Evolutionary conservation across 164 flowering plant species (phyloP).

Genomic region (Chloranthus sessilifolius): DNA sequence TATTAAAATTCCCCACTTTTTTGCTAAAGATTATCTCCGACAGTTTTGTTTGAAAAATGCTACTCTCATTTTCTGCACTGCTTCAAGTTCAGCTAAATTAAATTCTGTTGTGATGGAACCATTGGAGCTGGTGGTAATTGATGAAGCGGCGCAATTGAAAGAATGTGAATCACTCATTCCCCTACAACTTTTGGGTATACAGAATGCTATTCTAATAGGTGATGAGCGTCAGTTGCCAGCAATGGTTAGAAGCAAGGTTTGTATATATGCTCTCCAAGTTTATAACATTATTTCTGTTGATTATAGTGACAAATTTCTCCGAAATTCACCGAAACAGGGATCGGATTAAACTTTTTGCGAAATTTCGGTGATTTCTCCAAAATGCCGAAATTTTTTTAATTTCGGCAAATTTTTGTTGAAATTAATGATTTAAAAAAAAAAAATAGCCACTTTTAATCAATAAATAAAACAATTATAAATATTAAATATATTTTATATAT

Average conservation of each 20-base stretch:
- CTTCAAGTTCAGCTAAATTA: constrained; percentile 26
- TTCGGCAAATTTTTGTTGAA: no score
- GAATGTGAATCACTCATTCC: constrained; percentile 52
- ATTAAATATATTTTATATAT: no score
- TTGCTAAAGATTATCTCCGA: constrained; percentile 6
- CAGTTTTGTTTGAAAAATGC: constrained; percentile 21
- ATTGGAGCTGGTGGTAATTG: constrained; percentile 32
- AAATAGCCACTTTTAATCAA: no score
- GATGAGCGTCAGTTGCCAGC: constrained; percentile 51
- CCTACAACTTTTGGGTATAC: constrained; percentile 29
- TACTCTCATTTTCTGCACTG: constrained; percentile 38
- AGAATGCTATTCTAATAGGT: constrained; percentile 40
- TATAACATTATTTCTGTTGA: no score
- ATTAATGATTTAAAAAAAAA: no score
- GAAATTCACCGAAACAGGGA: no score
- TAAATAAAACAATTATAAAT: no score
- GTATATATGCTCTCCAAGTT: not conserved
- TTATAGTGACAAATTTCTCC: no score
- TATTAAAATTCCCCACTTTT: constrained; percentile 25
- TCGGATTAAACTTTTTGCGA: no score
- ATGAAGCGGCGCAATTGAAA: constrained; percentile 57
- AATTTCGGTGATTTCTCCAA: no score
- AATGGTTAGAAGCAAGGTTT: constrained; percentile 39
- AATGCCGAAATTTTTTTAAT: no score
- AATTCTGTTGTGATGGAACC: constrained; percentile 2